These are phyloP conservation scores for Linderniella brevidens DNA, from an alignment of 257 asterid species.

Conservation along the genomic window DNA sequence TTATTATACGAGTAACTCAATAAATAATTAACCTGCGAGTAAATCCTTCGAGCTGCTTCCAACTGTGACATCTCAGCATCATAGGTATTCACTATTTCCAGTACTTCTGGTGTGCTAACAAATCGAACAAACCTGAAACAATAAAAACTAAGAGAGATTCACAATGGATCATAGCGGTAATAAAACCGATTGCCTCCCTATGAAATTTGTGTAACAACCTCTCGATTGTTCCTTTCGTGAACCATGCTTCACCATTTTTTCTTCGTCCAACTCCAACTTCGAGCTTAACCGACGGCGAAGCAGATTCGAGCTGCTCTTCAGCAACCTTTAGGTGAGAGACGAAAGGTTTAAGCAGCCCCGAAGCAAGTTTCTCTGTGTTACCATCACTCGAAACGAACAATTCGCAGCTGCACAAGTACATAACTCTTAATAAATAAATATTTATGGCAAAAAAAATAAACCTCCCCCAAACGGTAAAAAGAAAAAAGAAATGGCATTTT, in stretches of 20 bases:
- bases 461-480: not conserved
- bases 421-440: conserved; percentile 7
- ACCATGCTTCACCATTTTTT: conserved; percentile 55
- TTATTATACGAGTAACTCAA: conserved; percentile 1
- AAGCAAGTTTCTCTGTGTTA: conserved; percentile 71
- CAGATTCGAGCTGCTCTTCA: conserved; percentile 63
- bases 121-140: conserved; percentile 66
- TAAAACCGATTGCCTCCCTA: conserved; percentile 6
- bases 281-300: conserved; percentile 62
- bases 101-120: conserved; percentile 81
- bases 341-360: conserved; percentile 84
- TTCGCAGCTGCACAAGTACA: conserved; percentile 42
- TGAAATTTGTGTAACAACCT: conserved; percentile 45
- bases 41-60: conserved; percentile 68
- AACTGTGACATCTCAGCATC: conserved; percentile 88
- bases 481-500: conserved; percentile 3
- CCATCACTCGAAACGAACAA: conserved; percentile 67
- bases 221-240: conserved; percentile 94
- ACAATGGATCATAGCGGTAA: not conserved
- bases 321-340: conserved; percentile 56
- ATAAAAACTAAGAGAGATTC: conserved; percentile 11
- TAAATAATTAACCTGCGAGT: conserved; percentile 31
- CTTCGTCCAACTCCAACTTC: conserved; percentile 43
- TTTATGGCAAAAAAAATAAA: not conserved
- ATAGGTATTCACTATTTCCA: conserved; percentile 55